A percentile compares a stretch with the other conserved stretches of the same genome.
Evolutionary conservation across 805 yeast genomes (phyloP).

Genomic region (Yamadazyma paraphyllophila): DNA sequence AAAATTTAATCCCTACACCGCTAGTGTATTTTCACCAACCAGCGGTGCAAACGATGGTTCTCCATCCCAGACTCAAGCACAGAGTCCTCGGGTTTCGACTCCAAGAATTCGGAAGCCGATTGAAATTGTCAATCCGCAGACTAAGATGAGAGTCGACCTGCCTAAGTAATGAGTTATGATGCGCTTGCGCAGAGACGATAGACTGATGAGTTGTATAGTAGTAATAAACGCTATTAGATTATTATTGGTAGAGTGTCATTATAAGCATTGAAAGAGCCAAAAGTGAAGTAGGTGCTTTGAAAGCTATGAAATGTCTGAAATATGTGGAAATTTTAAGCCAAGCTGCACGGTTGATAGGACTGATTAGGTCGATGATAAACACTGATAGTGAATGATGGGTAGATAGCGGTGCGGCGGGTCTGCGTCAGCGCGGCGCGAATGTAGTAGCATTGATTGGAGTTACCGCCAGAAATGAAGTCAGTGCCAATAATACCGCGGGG

Average conservation of each 20-base stretch:
- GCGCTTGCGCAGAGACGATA: conserved; percentile 2
- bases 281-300: too few relatives aligned
- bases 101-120: conserved; percentile 59
- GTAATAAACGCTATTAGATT: not conserved
- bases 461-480: too few relatives aligned
- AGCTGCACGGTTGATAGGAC: too few relatives aligned
- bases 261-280: too few relatives aligned
- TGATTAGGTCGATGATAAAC: too few relatives aligned
- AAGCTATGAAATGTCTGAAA: too few relatives aligned
- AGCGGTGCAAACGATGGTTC: conserved; percentile 10
- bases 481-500: too few relatives aligned
- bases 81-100: conserved; percentile 48
- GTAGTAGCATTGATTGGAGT: too few relatives aligned
- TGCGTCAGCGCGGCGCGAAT: too few relatives aligned
- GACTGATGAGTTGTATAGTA: conserved; percentile 1
- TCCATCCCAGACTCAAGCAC: conserved; percentile 11
- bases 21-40: conserved; percentile 57
- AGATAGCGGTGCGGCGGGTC: too few relatives aligned
- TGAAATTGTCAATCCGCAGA: conserved; percentile 62
- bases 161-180: conserved; percentile 19
- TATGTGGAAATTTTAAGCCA: too few relatives aligned
- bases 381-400: too few relatives aligned
- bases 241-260: not conserved
- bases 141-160: conserved; percentile 56
- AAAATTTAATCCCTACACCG: conserved; percentile 68